Conservation (phyloP, 345 rosid genomes). For the Hypericum perforatum region DNA sequence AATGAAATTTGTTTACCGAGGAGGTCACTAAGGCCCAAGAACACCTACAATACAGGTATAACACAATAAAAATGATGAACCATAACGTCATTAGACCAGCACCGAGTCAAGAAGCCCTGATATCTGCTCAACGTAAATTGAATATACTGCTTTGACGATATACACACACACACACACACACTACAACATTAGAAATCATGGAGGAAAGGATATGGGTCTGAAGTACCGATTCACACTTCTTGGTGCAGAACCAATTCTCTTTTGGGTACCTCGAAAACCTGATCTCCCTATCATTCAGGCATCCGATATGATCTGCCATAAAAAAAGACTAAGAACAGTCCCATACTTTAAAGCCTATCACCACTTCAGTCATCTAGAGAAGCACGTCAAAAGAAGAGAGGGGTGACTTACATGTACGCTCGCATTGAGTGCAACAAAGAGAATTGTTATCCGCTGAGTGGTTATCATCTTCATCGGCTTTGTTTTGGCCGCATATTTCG, state of each 20-base stretch:
- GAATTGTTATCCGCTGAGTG: conserved; percentile 16
- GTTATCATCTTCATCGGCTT: conserved; percentile 20
- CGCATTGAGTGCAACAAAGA: conserved; percentile 54
- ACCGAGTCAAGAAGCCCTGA: background rate
- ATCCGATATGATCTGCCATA: conserved; percentile 46
- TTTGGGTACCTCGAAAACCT: conserved; percentile 13
- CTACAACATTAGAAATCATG: too few species aligned
- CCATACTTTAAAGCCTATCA: too few species aligned
- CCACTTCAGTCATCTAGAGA: conserved; percentile 1
- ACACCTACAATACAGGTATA: conserved; percentile 36
- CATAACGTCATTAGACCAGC: background rate
- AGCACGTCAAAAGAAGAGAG: background rate
- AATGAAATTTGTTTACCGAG: conserved; percentile 51
- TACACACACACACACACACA: too few species aligned
- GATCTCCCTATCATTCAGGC: conserved; percentile 27
- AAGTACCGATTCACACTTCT: conserved; percentile 51
- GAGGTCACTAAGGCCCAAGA: conserved; percentile 42
- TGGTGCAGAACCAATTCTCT: conserved; percentile 60
- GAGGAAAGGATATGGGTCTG: background rate
- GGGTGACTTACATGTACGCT: conserved; percentile 43
- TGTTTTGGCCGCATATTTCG: conserved; percentile 34
- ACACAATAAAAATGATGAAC: background rate
- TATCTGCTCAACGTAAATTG: background rate
- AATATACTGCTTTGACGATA: too few species aligned
- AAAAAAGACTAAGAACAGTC: conserved; percentile 16